These are phyloP conservation scores for Aristolochia contorta DNA, from an alignment of 164 flowering plant species.

Conservation along the genomic window DNA sequence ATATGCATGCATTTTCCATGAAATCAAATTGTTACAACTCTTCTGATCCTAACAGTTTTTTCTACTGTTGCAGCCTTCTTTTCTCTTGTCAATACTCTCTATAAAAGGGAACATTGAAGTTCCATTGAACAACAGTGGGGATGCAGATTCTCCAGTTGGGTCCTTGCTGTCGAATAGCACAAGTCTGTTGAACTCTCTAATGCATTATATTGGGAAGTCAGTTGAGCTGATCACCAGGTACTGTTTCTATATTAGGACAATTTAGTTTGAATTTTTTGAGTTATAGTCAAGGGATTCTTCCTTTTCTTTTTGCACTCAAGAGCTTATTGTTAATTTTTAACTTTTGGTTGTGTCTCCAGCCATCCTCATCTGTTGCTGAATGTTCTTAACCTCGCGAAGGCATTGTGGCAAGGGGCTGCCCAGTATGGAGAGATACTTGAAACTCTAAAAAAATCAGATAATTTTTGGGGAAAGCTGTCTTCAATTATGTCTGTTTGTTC, in stretches of 20 bases:
- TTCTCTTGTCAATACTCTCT: slow-evolving; percentile 45
- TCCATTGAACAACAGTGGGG: slow-evolving; percentile 11
- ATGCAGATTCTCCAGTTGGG: slow-evolving; percentile 17
- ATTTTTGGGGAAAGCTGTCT: slow-evolving; percentile 56
- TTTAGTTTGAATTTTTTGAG: too few relatives aligned
- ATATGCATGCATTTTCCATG: background rate
- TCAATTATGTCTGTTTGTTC: slow-evolving; percentile 17
- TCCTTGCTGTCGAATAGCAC: slow-evolving; percentile 16
- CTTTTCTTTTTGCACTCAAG: background rate
- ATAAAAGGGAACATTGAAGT: slow-evolving; percentile 24
- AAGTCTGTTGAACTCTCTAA: slow-evolving; percentile 33
- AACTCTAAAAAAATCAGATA: slow-evolving; percentile 33
- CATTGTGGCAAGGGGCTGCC: slow-evolving; percentile 77
- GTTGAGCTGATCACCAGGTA: slow-evolving; percentile 61
- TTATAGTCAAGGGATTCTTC: background rate
- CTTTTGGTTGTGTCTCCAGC: slow-evolving; percentile 28
- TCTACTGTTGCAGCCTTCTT: slow-evolving; percentile 59
- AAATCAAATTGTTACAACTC: background rate
- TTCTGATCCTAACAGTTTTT: background rate
- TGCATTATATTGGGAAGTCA: slow-evolving; percentile 37
- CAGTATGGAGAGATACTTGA: slow-evolving; percentile 50
- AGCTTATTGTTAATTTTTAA: background rate
- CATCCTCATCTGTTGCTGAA: slow-evolving; percentile 43
- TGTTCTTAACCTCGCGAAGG: slow-evolving; percentile 58
- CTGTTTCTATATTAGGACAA: background rate